phyloP scores from a whole-genome alignment of 495 filamentous ascomycete species.

The Talaromyces trachyspermus region DNA sequence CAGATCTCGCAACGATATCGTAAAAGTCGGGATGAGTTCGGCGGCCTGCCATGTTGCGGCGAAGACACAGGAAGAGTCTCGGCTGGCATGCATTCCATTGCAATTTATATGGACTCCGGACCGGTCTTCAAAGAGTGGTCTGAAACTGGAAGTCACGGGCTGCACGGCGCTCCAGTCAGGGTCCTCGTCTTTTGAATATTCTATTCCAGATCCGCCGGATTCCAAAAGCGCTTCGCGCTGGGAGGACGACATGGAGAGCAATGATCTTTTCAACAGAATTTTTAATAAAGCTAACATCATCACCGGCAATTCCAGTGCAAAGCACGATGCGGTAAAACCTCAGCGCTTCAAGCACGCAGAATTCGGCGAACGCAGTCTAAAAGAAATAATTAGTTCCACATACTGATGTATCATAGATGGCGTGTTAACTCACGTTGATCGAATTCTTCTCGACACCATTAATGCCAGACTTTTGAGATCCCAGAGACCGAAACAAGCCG shows the following conservation, averaged over 20 bases:
- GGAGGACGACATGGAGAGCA: slow-evolving; percentile 62
- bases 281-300: slow-evolving; percentile 30
- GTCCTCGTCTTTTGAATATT: slow-evolving; percentile 34
- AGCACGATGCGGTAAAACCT: slow-evolving; percentile 30
- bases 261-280: slow-evolving; percentile 53
- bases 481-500: slow-evolving; percentile 38
- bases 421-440: slow-evolving; percentile 30
- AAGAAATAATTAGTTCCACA: neutral
- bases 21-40: slow-evolving; percentile 38
- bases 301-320: slow-evolving; percentile 27
- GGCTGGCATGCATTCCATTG: neutral
- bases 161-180: slow-evolving; percentile 40
- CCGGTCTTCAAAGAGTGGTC: slow-evolving; percentile 26
- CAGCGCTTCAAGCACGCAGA: slow-evolving; percentile 33
- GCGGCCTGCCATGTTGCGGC: slow-evolving; percentile 21
- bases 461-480: slow-evolving; percentile 29
- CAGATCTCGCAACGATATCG: slow-evolving; percentile 47
- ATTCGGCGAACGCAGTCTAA: slow-evolving; percentile 30
- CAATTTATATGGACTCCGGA: neutral
- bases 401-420: neutral
- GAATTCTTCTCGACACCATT: slow-evolving; percentile 31
- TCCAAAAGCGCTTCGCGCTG: slow-evolving; percentile 51
- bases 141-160: slow-evolving; percentile 35
- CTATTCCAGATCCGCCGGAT: slow-evolving; percentile 35
- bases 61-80: neutral